A percentile compares a stretch with the other conserved stretches of the same genome.
Conservation (phyloP, 306 rosid genomes). For the Malus sieversii region DNA sequence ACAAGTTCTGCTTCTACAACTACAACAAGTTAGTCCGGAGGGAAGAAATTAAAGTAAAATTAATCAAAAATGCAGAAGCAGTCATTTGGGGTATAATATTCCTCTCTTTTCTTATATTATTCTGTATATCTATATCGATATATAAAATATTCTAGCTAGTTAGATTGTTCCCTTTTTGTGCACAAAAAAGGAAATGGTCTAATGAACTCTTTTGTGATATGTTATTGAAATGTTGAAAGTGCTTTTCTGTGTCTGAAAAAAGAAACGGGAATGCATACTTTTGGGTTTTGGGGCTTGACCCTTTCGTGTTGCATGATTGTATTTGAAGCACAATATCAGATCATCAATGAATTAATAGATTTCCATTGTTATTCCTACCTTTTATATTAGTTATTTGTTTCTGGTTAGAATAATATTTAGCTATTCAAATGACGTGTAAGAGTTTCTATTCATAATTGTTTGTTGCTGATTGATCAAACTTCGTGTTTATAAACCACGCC, state of each 20-base stretch:
- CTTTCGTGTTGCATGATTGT: neutral
- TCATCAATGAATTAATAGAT: neutral
- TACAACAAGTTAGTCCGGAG: neutral
- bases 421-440: too few species aligned
- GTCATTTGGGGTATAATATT: neutral
- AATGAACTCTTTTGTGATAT: neutral
- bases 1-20: neutral
- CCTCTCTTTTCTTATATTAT: neutral
- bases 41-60: neutral
- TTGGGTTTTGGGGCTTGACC: neutral
- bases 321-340: neutral
- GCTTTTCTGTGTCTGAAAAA: neutral
- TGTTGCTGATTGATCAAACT: too few species aligned
- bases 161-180: neutral
- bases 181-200: neutral
- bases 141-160: too few species aligned
- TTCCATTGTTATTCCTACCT: neutral
- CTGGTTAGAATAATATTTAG: too few species aligned
- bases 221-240: neutral
- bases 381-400: neutral
- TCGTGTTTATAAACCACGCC: too few species aligned
- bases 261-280: neutral
- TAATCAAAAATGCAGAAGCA: neutral
- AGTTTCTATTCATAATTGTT: too few species aligned
- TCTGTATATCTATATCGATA: neutral